Conservation (phyloP, 345 rosid species). For the Triadica sebifera region DNA sequence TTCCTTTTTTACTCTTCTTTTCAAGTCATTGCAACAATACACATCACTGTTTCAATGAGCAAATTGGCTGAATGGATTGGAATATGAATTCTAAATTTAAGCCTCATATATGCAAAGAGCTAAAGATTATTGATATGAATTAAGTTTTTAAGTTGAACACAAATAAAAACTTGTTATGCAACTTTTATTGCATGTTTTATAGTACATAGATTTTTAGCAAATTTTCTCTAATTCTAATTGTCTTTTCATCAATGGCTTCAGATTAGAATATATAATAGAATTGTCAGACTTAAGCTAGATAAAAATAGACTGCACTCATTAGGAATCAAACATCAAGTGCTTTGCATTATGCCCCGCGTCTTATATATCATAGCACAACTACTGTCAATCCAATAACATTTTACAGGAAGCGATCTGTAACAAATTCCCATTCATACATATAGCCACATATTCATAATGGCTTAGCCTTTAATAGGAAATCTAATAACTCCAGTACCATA, state of each 20-base stretch:
- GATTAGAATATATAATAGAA: no score
- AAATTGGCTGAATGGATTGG: no score
- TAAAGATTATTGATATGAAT: not conserved
- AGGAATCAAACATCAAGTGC: not conserved
- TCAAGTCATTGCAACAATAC: not conserved
- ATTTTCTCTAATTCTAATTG: not conserved
- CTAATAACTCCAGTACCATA: not conserved
- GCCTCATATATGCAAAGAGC: not conserved
- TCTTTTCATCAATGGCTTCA: not conserved
- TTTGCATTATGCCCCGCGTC: no score
- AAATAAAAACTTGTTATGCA: not conserved
- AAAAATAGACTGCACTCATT: not conserved
- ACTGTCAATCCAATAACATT: no score
- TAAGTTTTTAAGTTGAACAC: not conserved
- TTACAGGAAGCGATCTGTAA: not conserved
- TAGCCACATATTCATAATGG: not conserved
- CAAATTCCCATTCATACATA: not conserved
- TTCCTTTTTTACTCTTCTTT: not conserved
- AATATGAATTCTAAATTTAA: no score
- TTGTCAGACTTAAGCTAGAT: not conserved
- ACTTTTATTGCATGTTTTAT: not conserved
- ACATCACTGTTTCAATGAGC: no score
- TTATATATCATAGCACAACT: no score
- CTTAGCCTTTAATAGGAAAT: not conserved
- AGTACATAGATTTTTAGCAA: not conserved